phyloP scores from a whole-genome alignment of 2,329 filamentous ascomycete species.

The Xylaria sp. region DNA sequence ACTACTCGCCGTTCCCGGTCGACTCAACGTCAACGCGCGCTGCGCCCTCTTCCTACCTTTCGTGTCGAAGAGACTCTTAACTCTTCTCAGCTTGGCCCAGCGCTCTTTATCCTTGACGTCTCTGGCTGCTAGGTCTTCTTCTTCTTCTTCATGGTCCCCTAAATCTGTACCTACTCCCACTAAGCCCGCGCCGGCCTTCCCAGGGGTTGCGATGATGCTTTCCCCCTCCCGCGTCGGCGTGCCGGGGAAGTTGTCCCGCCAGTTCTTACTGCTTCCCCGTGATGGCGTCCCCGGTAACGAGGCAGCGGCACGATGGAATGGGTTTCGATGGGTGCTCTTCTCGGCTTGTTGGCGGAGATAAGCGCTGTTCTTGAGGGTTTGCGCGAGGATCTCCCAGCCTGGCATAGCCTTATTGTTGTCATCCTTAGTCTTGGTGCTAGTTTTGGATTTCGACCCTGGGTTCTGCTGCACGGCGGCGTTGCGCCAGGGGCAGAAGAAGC shows the following conservation, averaged over 20 bases:
- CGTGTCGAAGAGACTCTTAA: constrained; percentile 73
- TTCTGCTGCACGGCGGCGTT: constrained; percentile 67
- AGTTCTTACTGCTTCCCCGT: constrained; percentile 25
- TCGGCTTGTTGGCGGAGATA: constrained; percentile 51
- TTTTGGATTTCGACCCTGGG: too few relatives aligned
- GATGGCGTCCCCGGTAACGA: constrained; percentile 38
- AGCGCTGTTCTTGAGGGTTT: constrained; percentile 64
- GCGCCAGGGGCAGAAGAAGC: constrained; percentile 85
- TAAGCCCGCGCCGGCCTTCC: constrained; percentile 49
- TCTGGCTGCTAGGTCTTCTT: constrained; percentile 53
- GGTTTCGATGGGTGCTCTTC: constrained; percentile 39
- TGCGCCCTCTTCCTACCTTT: constrained; percentile 63
- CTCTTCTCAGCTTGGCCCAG: constrained; percentile 72
- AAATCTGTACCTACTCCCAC: too few relatives aligned
- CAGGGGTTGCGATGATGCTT: constrained; percentile 30
- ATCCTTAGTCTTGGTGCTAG: constrained; percentile 44
- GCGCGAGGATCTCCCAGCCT: constrained; percentile 61
- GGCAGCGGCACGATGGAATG: constrained; percentile 35
- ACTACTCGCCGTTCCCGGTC: constrained; percentile 48
- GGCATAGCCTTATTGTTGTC: too few relatives aligned
- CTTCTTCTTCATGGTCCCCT: too few relatives aligned
- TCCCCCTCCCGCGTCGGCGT: too few relatives aligned
- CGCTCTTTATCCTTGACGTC: constrained; percentile 72
- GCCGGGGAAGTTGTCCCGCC: constrained; percentile 20
- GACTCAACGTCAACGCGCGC: constrained; percentile 44